phyloP scores from a whole-genome alignment of 2,329 filamentous ascomycete genomes.

The Hymenoscyphus albidus region DNA sequence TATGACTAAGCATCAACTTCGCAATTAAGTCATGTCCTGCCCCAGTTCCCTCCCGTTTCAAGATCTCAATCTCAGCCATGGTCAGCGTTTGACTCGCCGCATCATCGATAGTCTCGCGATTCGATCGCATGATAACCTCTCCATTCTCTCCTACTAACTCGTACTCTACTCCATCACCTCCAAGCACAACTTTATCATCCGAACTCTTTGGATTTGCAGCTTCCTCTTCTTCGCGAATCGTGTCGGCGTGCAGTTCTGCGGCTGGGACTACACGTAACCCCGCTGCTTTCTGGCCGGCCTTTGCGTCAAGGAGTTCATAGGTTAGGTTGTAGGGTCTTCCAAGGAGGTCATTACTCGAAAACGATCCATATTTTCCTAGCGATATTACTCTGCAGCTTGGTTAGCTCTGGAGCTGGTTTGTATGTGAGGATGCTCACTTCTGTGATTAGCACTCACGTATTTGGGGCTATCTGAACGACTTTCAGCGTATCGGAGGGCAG shows the following conservation, averaged over 20 bases:
- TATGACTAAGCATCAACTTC: slow-evolving; percentile 87
- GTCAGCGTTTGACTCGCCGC: slow-evolving; percentile 70
- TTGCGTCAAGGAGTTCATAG: slow-evolving; percentile 78
- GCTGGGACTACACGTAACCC: slow-evolving; percentile 75
- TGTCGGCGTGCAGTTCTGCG: slow-evolving; percentile 77
- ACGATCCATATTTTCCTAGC: slow-evolving; percentile 87
- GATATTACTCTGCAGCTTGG: slow-evolving; percentile 65
- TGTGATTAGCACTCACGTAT: slow-evolving; percentile 48
- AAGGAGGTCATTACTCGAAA: slow-evolving; percentile 83
- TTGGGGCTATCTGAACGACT: slow-evolving; percentile 55
- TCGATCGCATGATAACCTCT: slow-evolving; percentile 52
- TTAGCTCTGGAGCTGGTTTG: slow-evolving; percentile 17
- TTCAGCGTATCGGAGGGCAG: slow-evolving; percentile 56
- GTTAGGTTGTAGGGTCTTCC: slow-evolving; percentile 90
- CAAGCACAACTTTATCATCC: slow-evolving; percentile 41
- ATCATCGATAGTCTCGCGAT: slow-evolving; percentile 57
- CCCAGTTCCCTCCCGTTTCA: slow-evolving; percentile 68
- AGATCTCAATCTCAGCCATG: slow-evolving; percentile 65
- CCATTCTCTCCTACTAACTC: slow-evolving; percentile 46
- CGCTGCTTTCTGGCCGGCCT: slow-evolving; percentile 59
- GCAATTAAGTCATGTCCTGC: slow-evolving; percentile 87
- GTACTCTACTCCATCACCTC: slow-evolving; percentile 43
- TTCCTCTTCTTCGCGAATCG: slow-evolving; percentile 52
- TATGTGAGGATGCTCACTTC: slow-evolving; percentile 24
- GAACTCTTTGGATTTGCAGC: slow-evolving; percentile 43